Percentiles rank a stretch among this genome's conserved stretches.
These are phyloP conservation scores for Vigna mungo DNA, from an alignment of 306 rosid genomes.

Conservation along the genomic window DNA sequence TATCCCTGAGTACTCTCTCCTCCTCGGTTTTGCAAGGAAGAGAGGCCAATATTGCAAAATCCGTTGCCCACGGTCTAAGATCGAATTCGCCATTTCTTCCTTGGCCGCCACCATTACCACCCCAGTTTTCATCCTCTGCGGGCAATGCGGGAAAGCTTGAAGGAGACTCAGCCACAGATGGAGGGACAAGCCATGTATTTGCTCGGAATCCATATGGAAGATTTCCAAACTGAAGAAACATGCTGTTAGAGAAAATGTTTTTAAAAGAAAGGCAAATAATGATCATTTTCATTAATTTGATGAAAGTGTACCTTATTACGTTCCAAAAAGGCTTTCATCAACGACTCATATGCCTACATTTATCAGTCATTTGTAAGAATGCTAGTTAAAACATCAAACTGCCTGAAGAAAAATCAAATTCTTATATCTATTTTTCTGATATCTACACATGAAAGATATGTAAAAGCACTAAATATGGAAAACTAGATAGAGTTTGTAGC, in stretches of 20 bases:
- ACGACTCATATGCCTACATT: slow-evolving; percentile 82
- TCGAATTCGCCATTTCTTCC: slow-evolving; percentile 71
- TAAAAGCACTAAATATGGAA: background rate
- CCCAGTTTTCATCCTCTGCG: slow-evolving; percentile 91
- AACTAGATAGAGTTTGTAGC: background rate
- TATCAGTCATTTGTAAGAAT: slow-evolving; percentile 28
- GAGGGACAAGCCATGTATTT: slow-evolving; percentile 97
- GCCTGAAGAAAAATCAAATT: slow-evolving; percentile 2
- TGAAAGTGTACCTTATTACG: slow-evolving; percentile 76
- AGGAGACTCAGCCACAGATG: slow-evolving; percentile 73
- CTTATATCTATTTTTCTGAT: background rate
- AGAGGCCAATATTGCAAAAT: slow-evolving; percentile 69
- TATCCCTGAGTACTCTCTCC: slow-evolving; percentile 87
- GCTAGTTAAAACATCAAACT: slow-evolving; percentile 16
- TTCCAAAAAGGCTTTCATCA: slow-evolving; percentile 86
- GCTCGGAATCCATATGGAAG: slow-evolving; percentile 95
- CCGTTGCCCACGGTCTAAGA: slow-evolving; percentile 80
- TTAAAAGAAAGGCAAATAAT: background rate
- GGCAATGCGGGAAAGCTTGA: slow-evolving; percentile 69
- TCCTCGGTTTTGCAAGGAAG: slow-evolving; percentile 97
- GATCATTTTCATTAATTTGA: slow-evolving; percentile 14
- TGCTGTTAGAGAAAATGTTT: slow-evolving; percentile 24
- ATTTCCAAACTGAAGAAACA: slow-evolving; percentile 82
- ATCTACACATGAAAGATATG: background rate
- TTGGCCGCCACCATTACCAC: slow-evolving; percentile 90